Percentiles rank a stretch among this genome's conserved stretches.
Evolutionary conservation across 2,329 filamentous ascomycete genomes (phyloP).

Genomic region (Aspergillus tamarii): DNA sequence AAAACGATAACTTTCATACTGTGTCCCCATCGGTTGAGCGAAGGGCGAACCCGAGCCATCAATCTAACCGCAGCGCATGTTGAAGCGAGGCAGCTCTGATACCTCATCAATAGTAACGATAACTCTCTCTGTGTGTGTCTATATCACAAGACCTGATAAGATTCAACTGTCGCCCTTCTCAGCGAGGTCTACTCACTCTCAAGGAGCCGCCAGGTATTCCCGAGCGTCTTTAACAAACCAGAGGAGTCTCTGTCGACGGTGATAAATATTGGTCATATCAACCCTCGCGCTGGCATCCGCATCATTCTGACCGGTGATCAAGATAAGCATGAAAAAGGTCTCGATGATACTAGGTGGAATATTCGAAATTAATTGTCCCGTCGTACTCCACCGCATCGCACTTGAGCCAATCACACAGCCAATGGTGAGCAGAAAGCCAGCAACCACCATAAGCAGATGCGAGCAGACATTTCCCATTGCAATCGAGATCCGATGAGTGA

Average conservation of each 20-base stretch:
- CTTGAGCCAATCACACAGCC: constrained; percentile 33
- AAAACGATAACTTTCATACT: background rate
- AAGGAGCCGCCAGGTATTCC: background rate
- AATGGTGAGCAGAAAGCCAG: constrained; percentile 29
- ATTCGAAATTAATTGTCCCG: constrained; percentile 40
- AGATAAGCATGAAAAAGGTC: constrained; percentile 38
- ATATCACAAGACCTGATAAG: background rate
- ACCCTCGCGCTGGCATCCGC: constrained; percentile 26
- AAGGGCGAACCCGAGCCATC: background rate
- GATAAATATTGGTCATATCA: constrained; percentile 20
- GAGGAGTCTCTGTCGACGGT: constrained; percentile 15
- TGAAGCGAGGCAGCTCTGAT: background rate
- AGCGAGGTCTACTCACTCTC: background rate
- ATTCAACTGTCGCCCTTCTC: background rate
- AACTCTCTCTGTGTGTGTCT: no score
- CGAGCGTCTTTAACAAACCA: background rate
- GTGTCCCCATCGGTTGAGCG: background rate
- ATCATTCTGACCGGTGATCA: constrained; percentile 38
- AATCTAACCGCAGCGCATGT: background rate
- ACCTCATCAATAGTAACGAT: no score
- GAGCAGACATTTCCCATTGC: constrained; percentile 29
- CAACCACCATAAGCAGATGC: constrained; percentile 33
- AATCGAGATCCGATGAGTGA: constrained; percentile 27
- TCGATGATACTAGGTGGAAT: constrained; percentile 42
- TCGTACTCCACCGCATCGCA: constrained; percentile 36